phyloP scores from a whole-genome alignment of 2,329 filamentous ascomycete species.

The Fusarium bulbicola region DNA sequence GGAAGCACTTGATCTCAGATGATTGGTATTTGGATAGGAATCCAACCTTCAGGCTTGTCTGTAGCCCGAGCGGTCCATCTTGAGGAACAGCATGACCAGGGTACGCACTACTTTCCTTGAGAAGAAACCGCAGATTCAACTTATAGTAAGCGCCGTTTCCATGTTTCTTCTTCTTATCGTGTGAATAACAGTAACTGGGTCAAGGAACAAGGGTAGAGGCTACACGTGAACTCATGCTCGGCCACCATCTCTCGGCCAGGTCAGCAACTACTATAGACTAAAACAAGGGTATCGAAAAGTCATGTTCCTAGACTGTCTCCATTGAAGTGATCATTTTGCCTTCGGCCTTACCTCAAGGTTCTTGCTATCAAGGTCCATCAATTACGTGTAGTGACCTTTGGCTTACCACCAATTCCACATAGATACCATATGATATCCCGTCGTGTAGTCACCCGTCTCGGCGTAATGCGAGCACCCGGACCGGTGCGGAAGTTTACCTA shows the following conservation, averaged over 20 bases:
- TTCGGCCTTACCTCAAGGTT: not conserved
- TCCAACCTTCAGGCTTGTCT: not conserved
- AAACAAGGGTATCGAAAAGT: not conserved
- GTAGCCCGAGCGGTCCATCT: not conserved
- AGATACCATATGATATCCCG: slow-evolving; percentile 8
- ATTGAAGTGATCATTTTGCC: not conserved
- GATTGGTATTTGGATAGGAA: not conserved
- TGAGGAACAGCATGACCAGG: not conserved
- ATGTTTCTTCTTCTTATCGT: not conserved
- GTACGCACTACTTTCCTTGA: not conserved
- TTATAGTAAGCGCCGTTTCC: not conserved
- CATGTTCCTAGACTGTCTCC: not conserved
- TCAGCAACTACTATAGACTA: not conserved
- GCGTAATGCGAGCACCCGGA: slow-evolving; percentile 11
- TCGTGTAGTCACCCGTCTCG: slow-evolving; percentile 10
- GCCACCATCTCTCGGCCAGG: not conserved
- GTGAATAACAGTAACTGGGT: not conserved
- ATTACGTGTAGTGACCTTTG: not conserved
- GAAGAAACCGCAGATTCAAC: no score
- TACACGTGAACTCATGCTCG: not conserved
- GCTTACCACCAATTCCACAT: not conserved
- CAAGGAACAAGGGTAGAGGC: not conserved
- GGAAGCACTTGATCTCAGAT: not conserved
- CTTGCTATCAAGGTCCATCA: not conserved
- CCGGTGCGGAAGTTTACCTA: slow-evolving; percentile 3